Conservation (phyloP, 345 rosid genomes). For the Dimocarpus longan region DNA sequence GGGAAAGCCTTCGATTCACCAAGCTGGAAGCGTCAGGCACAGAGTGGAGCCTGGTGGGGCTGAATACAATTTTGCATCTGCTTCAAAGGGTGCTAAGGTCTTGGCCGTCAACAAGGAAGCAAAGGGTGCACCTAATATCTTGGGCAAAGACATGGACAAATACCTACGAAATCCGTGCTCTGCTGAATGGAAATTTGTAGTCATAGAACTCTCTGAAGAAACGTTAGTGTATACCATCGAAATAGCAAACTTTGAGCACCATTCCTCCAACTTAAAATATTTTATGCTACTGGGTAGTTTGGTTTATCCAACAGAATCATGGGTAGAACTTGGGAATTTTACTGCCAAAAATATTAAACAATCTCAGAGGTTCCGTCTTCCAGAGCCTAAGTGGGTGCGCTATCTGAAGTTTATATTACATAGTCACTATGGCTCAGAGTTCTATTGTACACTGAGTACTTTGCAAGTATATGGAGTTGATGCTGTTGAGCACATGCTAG, state of each 20-base stretch:
- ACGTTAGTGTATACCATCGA: constrained; percentile 52
- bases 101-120: constrained; percentile 58
- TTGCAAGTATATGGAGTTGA: constrained; percentile 60
- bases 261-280: constrained; percentile 54
- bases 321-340: constrained; percentile 54
- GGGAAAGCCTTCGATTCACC: constrained; percentile 38
- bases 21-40: constrained; percentile 43
- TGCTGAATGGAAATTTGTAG: constrained; percentile 54
- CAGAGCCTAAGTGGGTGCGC: constrained; percentile 51
- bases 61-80: constrained; percentile 60
- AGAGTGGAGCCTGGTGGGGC: constrained; percentile 54
- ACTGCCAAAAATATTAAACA: constrained; percentile 55
- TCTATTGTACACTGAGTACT: constrained; percentile 55
- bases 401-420: constrained; percentile 50
- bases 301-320: constrained; percentile 55
- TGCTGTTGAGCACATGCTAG: constrained; percentile 63
- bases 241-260: constrained; percentile 60
- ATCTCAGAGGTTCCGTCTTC: constrained; percentile 47
- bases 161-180: constrained; percentile 65
- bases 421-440: constrained; percentile 58
- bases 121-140: constrained; percentile 53
- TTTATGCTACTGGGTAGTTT: constrained; percentile 56
- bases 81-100: constrained; percentile 57
- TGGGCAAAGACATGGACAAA: constrained; percentile 57
- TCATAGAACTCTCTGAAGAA: constrained; percentile 60